Base-by-base conservation (phyloP, 108 stramenopile genomes). In the Chaetoceros muelleri region DNA sequence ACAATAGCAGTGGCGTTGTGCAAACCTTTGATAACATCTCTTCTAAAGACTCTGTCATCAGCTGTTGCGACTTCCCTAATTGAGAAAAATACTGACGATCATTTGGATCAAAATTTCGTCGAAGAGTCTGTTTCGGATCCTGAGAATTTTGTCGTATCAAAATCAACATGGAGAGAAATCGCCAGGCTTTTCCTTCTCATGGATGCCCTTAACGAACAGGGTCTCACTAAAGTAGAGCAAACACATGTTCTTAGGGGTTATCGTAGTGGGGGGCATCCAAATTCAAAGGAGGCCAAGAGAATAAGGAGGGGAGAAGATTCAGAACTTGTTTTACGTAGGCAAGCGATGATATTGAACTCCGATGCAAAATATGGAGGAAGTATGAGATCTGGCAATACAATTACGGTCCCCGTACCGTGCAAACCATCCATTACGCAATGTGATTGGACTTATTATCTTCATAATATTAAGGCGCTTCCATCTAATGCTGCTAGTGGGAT, bases 91-190 rank as follows among this genome's bases (percentile, higher is more conserved):
- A n/a, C n/a, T n/a, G 20, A 0, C 46, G 29, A 19, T 56, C 2
- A 3, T 46, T 7, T 23, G 1, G 24, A 0, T 56, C 2, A 20
- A 44, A 16, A 44, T 17, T 16, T 10, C 44, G 10, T 10, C 44
- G 44, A 40, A 34, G 21, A n/a, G 7, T 46, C 27, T 27, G 28
- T 25, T 45, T 23, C n/a, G n/a, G n/a, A n/a, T n/a, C n/a, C n/a
- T 57, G 56, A 24, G 44, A 10, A 16, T 44, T 27, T 57, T 26
- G 2, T 57, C 28, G 44, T 16, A 1, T 24, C 26, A n/a, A n/a
- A n/a, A n/a, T 57, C 71, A 60, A 93, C 87, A 17, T 93, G 91
- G 91, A 76, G 74, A 51, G 91, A 93, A 55, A 70, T 93, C 28
- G 91, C 91, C 7, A 69, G 91, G 24, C 58, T 85, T 57, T 60